Percentiles rank a stretch among this genome's conserved stretches.
These are phyloP conservation scores for Microdochium nivale DNA, from an alignment of 2,329 filamentous ascomycete species.

Conservation along the genomic window DNA sequence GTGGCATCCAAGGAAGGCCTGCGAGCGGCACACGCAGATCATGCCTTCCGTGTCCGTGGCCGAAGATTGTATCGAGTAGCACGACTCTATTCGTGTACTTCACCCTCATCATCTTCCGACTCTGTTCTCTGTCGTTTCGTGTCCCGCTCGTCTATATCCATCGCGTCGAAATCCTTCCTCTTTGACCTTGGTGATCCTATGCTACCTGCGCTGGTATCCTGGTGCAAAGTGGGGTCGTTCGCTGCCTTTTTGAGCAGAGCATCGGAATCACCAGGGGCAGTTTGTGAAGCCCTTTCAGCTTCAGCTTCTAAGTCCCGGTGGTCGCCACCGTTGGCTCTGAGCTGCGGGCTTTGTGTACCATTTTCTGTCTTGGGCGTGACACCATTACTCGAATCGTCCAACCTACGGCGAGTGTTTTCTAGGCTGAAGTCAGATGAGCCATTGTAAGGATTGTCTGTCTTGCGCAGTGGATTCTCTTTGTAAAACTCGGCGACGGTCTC, in stretches of 20 bases:
- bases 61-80: not conserved
- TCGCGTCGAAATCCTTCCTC: constrained; percentile 29
- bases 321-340: constrained; percentile 28
- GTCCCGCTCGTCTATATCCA: constrained; percentile 24
- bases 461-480: constrained; percentile 52
- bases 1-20: too few relatives aligned
- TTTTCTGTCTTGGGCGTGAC: constrained; percentile 40
- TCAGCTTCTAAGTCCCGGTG: constrained; percentile 18
- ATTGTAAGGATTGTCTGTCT: constrained; percentile 42
- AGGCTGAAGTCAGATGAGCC: constrained; percentile 46
- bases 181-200: constrained; percentile 29
- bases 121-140: constrained; percentile 33
- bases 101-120: constrained; percentile 39
- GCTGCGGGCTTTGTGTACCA: constrained; percentile 38
- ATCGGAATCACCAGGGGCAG: constrained; percentile 21
- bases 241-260: constrained; percentile 19
- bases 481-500: constrained; percentile 67
- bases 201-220: constrained; percentile 17
- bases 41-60: not conserved
- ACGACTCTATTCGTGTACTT: constrained; percentile 24
- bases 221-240: constrained; percentile 17
- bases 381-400: constrained; percentile 37
- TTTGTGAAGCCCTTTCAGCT: constrained; percentile 25
- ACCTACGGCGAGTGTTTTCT: constrained; percentile 44
- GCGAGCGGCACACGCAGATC: not conserved